Base-by-base conservation (phyloP, 352 stramenopile genomes). In the Phytophthora pisi region DNA sequence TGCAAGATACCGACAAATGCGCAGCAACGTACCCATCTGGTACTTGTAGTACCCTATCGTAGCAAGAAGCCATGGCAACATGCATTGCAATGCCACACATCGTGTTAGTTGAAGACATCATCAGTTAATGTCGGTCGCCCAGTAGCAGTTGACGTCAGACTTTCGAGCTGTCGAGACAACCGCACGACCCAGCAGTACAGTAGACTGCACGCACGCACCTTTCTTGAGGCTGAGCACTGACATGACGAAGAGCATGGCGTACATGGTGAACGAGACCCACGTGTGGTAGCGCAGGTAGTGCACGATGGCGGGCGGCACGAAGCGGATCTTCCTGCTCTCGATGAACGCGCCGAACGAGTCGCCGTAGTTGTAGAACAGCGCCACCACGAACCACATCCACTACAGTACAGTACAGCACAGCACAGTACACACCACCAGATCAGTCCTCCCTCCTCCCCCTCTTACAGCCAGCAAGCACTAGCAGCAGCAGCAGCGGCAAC, bases 341-440 rank as follows among this genome's bases (percentile, higher is more conserved):
- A 93, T 78, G 66, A 97, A 97, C 36, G 75, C 79, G 51, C 87
- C 86, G 42, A 96, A 88, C 49, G 88, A 95, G 65, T 97, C 89
- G 20, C 89, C 89, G 52, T 97, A 99, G 50, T 98, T 98, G 78
- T 98, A 99, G 77, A 99, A 97, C 10, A 99, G 92, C n/a, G 94
- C 92, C 2, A 98, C 89, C 16, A 87, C 81, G 80, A 99, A 99
- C 97, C 97, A 99, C 68, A 95, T 88, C 97, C 97, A 99, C 79
- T 99, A 51, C 36, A 9, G n/a, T 0, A 28, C n/a, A 40, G 6
- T n/a, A 28, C 38, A 9, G n/a, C 0, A 50, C n/a, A 40, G 3
- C 7, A 16, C 38, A 46, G 36, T 20, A 24, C 42, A 65, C 20
- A 42, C 49, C 10, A 18, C n/a, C 13, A 42, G 51, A 30, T 46